phyloP scores from a whole-genome alignment of 441 rosid species.

The Cnidoscolus chayamansa region DNA sequence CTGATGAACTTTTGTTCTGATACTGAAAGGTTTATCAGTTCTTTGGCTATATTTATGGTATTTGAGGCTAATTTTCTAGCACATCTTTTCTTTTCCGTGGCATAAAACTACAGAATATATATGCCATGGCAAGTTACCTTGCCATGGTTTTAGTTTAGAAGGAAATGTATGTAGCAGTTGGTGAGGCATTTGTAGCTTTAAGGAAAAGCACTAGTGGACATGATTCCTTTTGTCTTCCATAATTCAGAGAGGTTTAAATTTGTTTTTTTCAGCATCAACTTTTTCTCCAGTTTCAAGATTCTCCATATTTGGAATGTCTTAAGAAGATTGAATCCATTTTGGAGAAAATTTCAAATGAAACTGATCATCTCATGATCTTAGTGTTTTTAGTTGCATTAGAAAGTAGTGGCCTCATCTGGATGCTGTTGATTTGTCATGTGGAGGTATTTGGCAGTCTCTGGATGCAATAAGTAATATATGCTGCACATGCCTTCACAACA shows the following conservation, averaged over 20 bases:
- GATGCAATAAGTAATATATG: neutral
- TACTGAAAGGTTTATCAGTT: neutral
- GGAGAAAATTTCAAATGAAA: neutral
- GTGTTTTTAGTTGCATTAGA: neutral
- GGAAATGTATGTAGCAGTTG: too few relatives aligned
- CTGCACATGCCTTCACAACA: neutral
- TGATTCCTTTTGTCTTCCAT: neutral
- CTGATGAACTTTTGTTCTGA: neutral
- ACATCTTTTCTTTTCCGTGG: slow-evolving; percentile 1
- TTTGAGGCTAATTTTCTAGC: neutral
- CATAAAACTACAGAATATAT: neutral
- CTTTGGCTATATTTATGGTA: neutral
- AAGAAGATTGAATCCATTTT: neutral
- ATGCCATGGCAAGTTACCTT: neutral
- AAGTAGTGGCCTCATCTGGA: neutral
- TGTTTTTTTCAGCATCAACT: neutral
- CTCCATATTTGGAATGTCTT: neutral
- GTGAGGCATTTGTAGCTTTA: neutral
- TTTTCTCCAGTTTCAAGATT: too few relatives aligned
- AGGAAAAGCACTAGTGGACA: neutral
- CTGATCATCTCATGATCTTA: neutral
- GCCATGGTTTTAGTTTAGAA: neutral
- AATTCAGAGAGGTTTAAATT: neutral
- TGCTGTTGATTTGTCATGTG: neutral
- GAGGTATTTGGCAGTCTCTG: neutral